A percentile compares a stretch with the other conserved stretches of the same genome.
Evolutionary conservation across 768 basidiomycete genomes (phyloP).

Genomic region (Termitomyces sp.): DNA sequence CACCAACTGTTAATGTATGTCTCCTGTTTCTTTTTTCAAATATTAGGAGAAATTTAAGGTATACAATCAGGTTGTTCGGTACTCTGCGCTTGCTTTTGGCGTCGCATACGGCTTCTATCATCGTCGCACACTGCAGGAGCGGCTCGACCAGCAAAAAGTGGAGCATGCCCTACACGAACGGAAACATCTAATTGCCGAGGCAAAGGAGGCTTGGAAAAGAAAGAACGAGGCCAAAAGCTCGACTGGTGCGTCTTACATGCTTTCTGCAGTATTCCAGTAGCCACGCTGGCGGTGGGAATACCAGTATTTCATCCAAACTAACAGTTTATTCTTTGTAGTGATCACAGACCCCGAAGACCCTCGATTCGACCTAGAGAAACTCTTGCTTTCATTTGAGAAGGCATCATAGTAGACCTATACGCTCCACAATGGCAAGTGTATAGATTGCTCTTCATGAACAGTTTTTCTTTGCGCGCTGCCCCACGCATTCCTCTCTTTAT

Average conservation of each 20-base stretch:
- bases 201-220: conserved; percentile 87
- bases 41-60: neutral
- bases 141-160: conserved; percentile 72
- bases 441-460: conserved; percentile 13
- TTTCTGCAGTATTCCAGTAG: neutral
- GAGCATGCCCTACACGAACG: conserved; percentile 69
- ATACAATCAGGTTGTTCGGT: conserved; percentile 76
- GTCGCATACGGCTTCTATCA: conserved; percentile 91
- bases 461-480: conserved; percentile 3
- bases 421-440: conserved; percentile 11
- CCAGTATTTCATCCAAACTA: conserved; percentile 2
- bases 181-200: conserved; percentile 75
- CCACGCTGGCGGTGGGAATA: conserved; percentile 5
- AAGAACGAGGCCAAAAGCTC: conserved; percentile 55
- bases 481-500: conserved; percentile 9
- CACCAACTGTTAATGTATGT: conserved; percentile 73
- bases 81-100: conserved; percentile 84
- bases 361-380: conserved; percentile 92
- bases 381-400: conserved; percentile 72
- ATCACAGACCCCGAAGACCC: conserved; percentile 94
- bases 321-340: conserved; percentile 42
- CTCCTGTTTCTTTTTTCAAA: neutral
- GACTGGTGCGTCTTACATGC: conserved; percentile 43
- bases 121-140: conserved; percentile 82
- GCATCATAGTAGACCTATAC: conserved; percentile 46